Percentiles rank a stretch among this genome's conserved stretches.
These are phyloP conservation scores for Cardamine occulta DNA, from an alignment of 345 rosid genomes.

Conservation along the genomic window DNA sequence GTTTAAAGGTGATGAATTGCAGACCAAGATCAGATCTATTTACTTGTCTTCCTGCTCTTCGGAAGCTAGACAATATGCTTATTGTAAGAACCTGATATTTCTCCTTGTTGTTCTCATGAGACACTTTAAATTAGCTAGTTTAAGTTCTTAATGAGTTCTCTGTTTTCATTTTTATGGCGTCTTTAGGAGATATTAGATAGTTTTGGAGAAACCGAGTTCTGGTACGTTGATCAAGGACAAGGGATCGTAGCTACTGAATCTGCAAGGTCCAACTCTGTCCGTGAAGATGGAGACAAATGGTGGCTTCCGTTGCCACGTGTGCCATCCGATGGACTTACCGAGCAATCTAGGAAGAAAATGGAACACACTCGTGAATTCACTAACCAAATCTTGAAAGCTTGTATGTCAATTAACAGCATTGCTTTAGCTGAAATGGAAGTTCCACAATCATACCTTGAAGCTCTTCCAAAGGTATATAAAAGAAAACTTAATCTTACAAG, in stretches of 20 bases:
- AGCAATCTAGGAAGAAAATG: slow-evolving; percentile 73
- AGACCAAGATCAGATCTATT: slow-evolving; percentile 90
- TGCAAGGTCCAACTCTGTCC: slow-evolving; percentile 79
- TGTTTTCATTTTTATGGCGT: not conserved
- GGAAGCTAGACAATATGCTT: slow-evolving; percentile 93
- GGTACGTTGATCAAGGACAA: slow-evolving; percentile 99
- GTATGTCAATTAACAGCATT: slow-evolving; percentile 84
- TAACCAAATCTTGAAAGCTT: slow-evolving; percentile 91
- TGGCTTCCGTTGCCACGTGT: slow-evolving; percentile 99
- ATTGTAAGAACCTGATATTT: slow-evolving; percentile 59
- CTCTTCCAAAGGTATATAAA: slow-evolving; percentile 78
- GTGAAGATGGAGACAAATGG: slow-evolving; percentile 94
- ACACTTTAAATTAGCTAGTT: not conserved
- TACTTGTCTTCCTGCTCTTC: slow-evolving; percentile 85
- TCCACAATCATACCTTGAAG: slow-evolving; percentile 77
- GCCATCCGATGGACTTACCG: slow-evolving; percentile 74
- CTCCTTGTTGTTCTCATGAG: not conserved
- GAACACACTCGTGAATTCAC: slow-evolving; percentile 80
- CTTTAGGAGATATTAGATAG: slow-evolving; percentile 81
- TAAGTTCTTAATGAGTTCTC: not conserved
- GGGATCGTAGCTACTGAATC: slow-evolving; percentile 73
- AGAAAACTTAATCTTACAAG: not conserved
- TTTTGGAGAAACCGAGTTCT: slow-evolving; percentile 76
- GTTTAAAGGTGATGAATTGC: slow-evolving; percentile 87
- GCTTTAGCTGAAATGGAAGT: slow-evolving; percentile 89